Base-by-base conservation (phyloP, 2,329 filamentous ascomycete genomes). In the Kalmusia sp. region DNA sequence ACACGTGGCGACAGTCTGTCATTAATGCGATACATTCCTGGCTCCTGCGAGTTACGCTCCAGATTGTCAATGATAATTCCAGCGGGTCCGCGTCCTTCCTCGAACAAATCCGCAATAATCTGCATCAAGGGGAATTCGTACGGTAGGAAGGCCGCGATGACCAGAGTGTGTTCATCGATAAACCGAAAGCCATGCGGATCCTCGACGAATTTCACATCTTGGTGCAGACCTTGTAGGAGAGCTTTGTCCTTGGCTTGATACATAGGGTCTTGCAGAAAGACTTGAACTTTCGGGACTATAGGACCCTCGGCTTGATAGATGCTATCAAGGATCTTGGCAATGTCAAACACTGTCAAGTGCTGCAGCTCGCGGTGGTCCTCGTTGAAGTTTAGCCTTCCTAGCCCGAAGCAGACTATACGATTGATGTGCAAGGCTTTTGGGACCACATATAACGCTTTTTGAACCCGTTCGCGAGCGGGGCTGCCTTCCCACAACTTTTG, bases 241-340 rank as follows among this genome's bases (percentile, higher is more conserved):
- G 43, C 4, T 6, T 28, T 15, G 17, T 61, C 64, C 15, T 40
- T 50, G 0, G 24, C 7, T 8, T 34, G 31, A 41, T 65, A 65
- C 21, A 34, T 47, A 1, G 64, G 64, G 28, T 65, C 61, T 24
- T 65, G 61, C 1, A 58, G 37, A 5, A 64, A 33, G n/a, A 65
- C 45, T 11, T 50, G 15, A 2, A 64, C 43, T 7, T 21, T 7
- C 11, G 24, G n/a, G 1, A n/a, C 14, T 1, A 12, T 4, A 1
- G 51, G 15, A n/a, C 52, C 35, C 5, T 25, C n/a, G 2, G 22
- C 7, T 5, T 9, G 33, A 30, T 60, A 52, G 1, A 27, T 12
- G 2, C 21, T 14, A 5, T 59, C 22, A 0, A 65, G 49, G 2
- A 27, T 21, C 1, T 39, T 24, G 2, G 59, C 59, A 1, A 64